Percentiles rank a stretch among this genome's conserved stretches.
Evolutionary conservation across 768 basidiomycete species (phyloP).

Genomic region (Lentinula edodes): DNA sequence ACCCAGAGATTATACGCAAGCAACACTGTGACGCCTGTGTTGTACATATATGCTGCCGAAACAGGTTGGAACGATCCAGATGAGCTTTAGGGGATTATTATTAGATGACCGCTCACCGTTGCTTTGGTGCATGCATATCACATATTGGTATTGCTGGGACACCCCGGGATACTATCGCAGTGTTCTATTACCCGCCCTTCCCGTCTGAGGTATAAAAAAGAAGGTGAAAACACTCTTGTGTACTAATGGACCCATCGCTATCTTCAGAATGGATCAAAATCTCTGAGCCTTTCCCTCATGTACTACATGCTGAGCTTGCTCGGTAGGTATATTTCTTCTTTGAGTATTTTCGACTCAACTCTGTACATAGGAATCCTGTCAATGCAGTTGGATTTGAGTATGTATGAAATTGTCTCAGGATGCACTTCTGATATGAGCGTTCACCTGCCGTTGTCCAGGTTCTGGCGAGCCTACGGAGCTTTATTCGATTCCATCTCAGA

Average conservation of each 20-base stretch:
- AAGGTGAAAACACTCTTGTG: too few species aligned
- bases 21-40: too few species aligned
- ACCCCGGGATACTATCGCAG: neutral
- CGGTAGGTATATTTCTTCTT: slow-evolving; percentile 24
- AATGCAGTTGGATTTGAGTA: slow-evolving; percentile 61
- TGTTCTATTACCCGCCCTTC: neutral
- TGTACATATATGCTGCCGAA: too few species aligned
- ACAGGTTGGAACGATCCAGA: too few species aligned
- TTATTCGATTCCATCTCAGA: slow-evolving; percentile 51
- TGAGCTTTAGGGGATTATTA: too few species aligned
- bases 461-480: slow-evolving; percentile 66
- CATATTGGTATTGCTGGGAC: too few species aligned
- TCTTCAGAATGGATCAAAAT: slow-evolving; percentile 43
- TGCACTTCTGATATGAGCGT: neutral
- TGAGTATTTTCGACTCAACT: neutral
- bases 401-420: neutral
- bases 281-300: slow-evolving; percentile 38
- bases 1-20: too few species aligned
- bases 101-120: too few species aligned
- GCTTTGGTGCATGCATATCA: too few species aligned
- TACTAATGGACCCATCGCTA: slow-evolving; percentile 23
- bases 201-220: too few species aligned
- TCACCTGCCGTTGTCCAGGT: slow-evolving; percentile 31
- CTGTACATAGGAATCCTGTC: slow-evolving; percentile 45
- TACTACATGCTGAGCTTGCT: slow-evolving; percentile 39